Percentiles rank a stretch among this genome's conserved stretches.
Evolutionary conservation across 495 filamentous ascomycete genomes (phyloP).

Genomic region (Lineolata rhizophorae): DNA sequence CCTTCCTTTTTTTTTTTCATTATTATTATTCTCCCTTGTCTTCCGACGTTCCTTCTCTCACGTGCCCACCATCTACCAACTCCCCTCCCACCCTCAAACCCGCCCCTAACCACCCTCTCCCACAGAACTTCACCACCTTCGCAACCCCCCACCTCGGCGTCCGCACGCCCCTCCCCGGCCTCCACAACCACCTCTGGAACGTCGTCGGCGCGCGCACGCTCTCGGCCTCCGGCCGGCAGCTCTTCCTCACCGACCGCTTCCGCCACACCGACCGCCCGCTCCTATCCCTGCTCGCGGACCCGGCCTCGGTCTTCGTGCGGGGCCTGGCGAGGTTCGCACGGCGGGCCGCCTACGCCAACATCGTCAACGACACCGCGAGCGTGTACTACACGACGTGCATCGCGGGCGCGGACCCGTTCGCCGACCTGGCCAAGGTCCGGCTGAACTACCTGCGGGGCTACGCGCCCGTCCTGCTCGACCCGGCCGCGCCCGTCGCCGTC

Average conservation of each 20-base stretch:
- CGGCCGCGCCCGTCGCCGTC: conserved; percentile 33
- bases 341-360: conserved; percentile 59
- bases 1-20: not conserved
- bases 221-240: conserved; percentile 61
- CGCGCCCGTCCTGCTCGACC: conserved; percentile 54
- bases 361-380: conserved; percentile 61
- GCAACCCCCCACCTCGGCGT: conserved; percentile 79
- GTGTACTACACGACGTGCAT: conserved; percentile 67
- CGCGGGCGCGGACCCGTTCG: conserved; percentile 50
- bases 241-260: conserved; percentile 75
- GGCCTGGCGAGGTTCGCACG: conserved; percentile 54
- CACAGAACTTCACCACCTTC: conserved; percentile 91
- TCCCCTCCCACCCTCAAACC: too few relatives aligned
- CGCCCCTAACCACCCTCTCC: too few relatives aligned
- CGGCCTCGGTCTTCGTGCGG: conserved; percentile 64
- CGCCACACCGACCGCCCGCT: conserved; percentile 59
- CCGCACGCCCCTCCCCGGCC: conserved; percentile 47
- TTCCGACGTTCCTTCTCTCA: too few relatives aligned
- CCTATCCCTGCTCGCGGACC: conserved; percentile 62
- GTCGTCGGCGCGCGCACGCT: conserved; percentile 53
- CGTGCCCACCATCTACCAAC: too few relatives aligned
- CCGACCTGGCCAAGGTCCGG: conserved; percentile 35
- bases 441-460: conserved; percentile 57
- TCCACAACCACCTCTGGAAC: conserved; percentile 52
- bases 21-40: too few relatives aligned